These are phyloP conservation scores for Simmondsia chinensis DNA, from an alignment of 148 eudicot species.

Conservation along the genomic window DNA sequence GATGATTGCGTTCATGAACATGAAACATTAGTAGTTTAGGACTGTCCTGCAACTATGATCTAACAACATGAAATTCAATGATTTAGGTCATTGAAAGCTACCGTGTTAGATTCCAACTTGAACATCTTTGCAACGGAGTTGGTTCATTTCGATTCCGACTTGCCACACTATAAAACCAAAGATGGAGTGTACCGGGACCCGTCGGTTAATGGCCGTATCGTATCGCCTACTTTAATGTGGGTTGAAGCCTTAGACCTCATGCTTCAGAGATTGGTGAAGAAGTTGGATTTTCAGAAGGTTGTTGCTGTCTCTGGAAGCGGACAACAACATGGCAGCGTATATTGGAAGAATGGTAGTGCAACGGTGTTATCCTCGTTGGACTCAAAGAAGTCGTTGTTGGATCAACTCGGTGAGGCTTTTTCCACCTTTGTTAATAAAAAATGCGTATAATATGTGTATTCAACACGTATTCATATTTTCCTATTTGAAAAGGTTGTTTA, in stretches of 20 bases:
- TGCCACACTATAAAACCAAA: slow-evolving; percentile 79
- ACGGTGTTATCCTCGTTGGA: slow-evolving; percentile 50
- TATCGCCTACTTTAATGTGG: slow-evolving; percentile 91
- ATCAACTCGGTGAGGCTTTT: slow-evolving; percentile 62
- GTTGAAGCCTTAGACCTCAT: slow-evolving; percentile 78
- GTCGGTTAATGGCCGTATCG: slow-evolving; percentile 59
- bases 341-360: slow-evolving; percentile 68
- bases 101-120: slow-evolving; percentile 63
- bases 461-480: no score
- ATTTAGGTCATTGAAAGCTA: slow-evolving; percentile 79
- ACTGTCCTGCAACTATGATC: not conserved
- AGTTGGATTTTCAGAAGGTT: slow-evolving; percentile 54
- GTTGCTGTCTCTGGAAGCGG: slow-evolving; percentile 85
- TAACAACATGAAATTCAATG: not conserved
- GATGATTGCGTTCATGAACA: not conserved
- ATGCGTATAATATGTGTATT: no score
- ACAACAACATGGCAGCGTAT: slow-evolving; percentile 95
- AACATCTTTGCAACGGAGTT: slow-evolving; percentile 44
- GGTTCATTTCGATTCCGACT: slow-evolving; percentile 64
- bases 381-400: slow-evolving; percentile 41
- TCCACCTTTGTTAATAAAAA: no score
- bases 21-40: not conserved
- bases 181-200: slow-evolving; percentile 79
- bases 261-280: slow-evolving; percentile 45
- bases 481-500: no score